phyloP scores from a whole-genome alignment of 73 alveolate genomes.

The Stentor roeselii region DNA sequence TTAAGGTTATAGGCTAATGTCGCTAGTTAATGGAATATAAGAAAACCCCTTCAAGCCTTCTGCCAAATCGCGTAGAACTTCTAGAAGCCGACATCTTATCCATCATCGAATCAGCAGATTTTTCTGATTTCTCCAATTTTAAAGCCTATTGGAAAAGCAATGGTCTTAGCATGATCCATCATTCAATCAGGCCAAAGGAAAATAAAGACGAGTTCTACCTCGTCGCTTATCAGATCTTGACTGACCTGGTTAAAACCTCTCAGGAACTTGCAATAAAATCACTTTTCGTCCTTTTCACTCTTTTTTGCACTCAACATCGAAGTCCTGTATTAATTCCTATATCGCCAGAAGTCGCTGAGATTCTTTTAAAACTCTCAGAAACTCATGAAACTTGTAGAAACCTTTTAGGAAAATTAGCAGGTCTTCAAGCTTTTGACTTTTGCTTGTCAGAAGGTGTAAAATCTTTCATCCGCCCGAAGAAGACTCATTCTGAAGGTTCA shows the following conservation, averaged over 20 bases:
- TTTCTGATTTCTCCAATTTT: conserved; percentile 44
- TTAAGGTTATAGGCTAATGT: no score
- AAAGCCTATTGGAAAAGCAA: background rate
- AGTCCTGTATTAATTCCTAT: background rate
- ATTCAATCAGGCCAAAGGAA: background rate
- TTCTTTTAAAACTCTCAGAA: background rate
- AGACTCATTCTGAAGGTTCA: background rate
- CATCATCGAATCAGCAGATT: conserved; percentile 34
- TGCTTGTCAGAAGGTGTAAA: background rate
- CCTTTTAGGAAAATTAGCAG: background rate
- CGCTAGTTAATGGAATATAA: background rate
- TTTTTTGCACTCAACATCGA: background rate
- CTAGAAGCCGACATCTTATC: background rate
- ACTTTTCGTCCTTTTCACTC: background rate
- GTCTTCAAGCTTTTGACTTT: background rate
- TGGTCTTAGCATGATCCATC: conserved; percentile 3
- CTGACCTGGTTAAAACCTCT: background rate
- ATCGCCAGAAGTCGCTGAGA: background rate
- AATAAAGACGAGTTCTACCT: background rate
- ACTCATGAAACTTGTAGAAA: background rate
- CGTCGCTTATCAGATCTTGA: background rate
- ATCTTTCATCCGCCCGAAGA: background rate
- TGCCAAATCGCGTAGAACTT: background rate
- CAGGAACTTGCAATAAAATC: background rate
- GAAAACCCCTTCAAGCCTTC: background rate